phyloP scores from a whole-genome alignment of 352 stramenopile genomes.

The Blastocystis sp. region DNA sequence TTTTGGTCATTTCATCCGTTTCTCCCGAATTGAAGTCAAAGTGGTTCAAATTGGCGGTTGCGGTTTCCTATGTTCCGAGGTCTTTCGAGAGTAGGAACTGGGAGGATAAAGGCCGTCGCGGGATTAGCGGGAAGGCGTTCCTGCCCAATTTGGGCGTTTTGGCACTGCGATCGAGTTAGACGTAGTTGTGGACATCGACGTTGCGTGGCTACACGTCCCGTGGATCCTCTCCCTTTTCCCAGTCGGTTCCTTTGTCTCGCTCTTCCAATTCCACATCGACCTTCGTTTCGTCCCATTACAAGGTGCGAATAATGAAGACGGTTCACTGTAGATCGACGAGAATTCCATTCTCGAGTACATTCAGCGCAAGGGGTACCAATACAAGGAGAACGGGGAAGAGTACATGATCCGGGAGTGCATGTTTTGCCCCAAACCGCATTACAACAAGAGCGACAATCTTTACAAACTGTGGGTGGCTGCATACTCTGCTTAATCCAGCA shows the following conservation, averaged over 20 bases:
- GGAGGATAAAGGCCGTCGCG: no score
- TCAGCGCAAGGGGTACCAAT: slow-evolving; percentile 34
- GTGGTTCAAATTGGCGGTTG: no score
- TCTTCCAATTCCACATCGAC: slow-evolving; percentile 43
- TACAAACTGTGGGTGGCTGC: slow-evolving; percentile 77
- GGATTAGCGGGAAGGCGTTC: no score
- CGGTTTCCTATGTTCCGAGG: no score
- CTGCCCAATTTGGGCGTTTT: no score
- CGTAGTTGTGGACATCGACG: background rate
- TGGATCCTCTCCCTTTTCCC: slow-evolving; percentile 20
- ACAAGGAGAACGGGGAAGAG: slow-evolving; percentile 65
- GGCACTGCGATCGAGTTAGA: background rate
- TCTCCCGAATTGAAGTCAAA: no score
- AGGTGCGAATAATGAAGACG: background rate
- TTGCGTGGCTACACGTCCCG: slow-evolving; percentile 30
- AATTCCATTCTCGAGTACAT: slow-evolving; percentile 65
- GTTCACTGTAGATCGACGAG: slow-evolving; percentile 55
- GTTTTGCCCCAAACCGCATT: slow-evolving; percentile 78
- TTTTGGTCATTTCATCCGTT: background rate
- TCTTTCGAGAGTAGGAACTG: no score
- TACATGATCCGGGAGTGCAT: slow-evolving; percentile 65
- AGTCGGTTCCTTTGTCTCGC: background rate
- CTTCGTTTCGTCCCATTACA: slow-evolving; percentile 69
- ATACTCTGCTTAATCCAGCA: slow-evolving; percentile 40
- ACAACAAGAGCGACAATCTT: slow-evolving; percentile 80